Percentiles rank a stretch among this genome's conserved stretches.
Evolutionary conservation across 345 rosid species (phyloP).

Genomic region (Psidium friedrichsthalianum): DNA sequence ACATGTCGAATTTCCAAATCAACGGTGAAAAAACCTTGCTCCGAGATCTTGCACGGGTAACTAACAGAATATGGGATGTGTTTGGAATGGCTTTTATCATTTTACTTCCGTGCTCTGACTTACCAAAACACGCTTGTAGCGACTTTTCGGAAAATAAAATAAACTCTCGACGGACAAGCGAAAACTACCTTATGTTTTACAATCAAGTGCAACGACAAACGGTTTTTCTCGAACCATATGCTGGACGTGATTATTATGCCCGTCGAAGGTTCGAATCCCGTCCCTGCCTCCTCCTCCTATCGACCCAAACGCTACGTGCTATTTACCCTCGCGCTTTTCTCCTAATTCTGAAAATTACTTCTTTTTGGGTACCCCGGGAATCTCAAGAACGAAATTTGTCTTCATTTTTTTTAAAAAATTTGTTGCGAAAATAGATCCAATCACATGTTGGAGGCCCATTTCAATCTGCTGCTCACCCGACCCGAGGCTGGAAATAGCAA

Average conservation of each 20-base stretch:
- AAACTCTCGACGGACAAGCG: accelerated
- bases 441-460: background rate
- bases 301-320: background rate
- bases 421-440: background rate
- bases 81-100: background rate
- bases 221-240: background rate
- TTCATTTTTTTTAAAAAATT: background rate
- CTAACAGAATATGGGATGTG: background rate
- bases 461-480: background rate
- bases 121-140: background rate
- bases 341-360: background rate
- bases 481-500: background rate
- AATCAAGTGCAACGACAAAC: background rate
- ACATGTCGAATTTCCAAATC: background rate
- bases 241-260: background rate
- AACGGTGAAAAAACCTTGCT: background rate
- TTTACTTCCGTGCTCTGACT: background rate
- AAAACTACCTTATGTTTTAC: background rate
- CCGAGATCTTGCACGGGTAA: background rate
- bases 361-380: background rate
- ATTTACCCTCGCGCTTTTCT: background rate
- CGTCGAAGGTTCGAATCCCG: background rate
- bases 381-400: background rate
- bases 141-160: background rate
- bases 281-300: background rate